A percentile compares a stretch with the other conserved stretches of the same genome.
Evolutionary conservation across 805 yeast species (phyloP).

Genomic region (Ogataea salicorniae): DNA sequence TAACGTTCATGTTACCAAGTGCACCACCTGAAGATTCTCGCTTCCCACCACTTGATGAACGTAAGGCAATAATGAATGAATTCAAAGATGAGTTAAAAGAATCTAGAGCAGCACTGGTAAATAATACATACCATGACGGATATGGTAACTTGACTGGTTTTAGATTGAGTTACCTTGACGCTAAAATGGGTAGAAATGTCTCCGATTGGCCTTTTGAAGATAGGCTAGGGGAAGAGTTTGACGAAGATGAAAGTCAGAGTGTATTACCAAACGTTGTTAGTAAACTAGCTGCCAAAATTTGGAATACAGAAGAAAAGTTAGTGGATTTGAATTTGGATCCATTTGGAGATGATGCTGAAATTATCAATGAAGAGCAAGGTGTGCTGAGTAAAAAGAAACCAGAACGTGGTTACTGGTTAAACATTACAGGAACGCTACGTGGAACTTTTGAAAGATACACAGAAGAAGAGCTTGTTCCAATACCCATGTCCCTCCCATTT

Average conservation of each 20-base stretch:
- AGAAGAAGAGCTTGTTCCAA: conserved; percentile 10
- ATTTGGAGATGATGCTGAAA: conserved; percentile 9
- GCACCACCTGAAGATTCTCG: conserved; percentile 30
- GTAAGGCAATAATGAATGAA: conserved; percentile 26
- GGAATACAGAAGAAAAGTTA: conserved; percentile 39
- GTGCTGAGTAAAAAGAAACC: background rate
- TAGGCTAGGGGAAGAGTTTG: conserved; percentile 32
- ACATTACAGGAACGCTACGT: conserved; percentile 43
- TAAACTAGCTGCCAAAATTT: conserved; percentile 41
- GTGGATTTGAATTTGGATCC: conserved; percentile 8
- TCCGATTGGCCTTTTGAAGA: conserved; percentile 54
- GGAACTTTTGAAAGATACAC: conserved; percentile 35
- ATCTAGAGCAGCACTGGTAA: conserved; percentile 31
- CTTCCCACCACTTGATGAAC: conserved; percentile 20
- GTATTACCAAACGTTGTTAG: conserved; percentile 58
- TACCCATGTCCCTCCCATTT: conserved; percentile 28
- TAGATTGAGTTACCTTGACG: conserved; percentile 58
- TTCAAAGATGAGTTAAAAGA: conserved; percentile 31
- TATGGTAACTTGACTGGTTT: conserved; percentile 75
- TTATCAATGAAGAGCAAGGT: background rate
- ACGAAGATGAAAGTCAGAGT: conserved; percentile 47
- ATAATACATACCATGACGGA: conserved; percentile 44
- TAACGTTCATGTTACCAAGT: conserved; percentile 39
- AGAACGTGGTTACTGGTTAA: conserved; percentile 29
- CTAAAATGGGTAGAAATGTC: conserved; percentile 36